Evolutionary conservation across 331 rosid species (phyloP), one percentile per base, ranked within the genome.

Genomic region (Quercus phellos): DNA sequence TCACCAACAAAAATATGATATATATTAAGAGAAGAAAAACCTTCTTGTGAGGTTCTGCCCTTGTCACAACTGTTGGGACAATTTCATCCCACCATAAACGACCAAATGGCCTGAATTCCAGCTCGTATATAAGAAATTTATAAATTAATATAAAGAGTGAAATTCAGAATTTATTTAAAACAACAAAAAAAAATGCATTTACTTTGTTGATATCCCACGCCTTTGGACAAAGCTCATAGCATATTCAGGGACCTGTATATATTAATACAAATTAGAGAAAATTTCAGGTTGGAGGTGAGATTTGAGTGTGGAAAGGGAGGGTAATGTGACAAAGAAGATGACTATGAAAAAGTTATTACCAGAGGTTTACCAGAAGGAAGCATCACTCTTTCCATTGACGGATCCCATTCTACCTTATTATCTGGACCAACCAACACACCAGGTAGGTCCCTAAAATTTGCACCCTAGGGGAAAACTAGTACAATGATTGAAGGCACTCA

Each of bases 171-270:
- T 46, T 46, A 46, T 3, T 12, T 46, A 1, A 1, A 46, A 69
- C 11, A 60, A 51, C 9, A 26, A 51, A 73, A 46, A 79, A 46
- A 16, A 70, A 43, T 5, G 19, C 56, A n/a, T 84, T 72, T 82
- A 85, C 88, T 85, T 85, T 0, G 74, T 1, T 6, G 88, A 85
- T 30, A 81, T 85, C 27, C 88, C 88, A 0, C 75, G 79, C 2
- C 46, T 8, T 8, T 38, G 46, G 12, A 81, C 86, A 64, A 85
- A 85, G 29, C 74, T 0, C 82, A 85, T 79, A 0, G 89, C 89
- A 69, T 85, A 91, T 74, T 86, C 84, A 11, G 96, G 96, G 26
- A 91, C 83, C 96, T 91, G 56, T 7, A 10, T 68, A 74, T 12
- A 50, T 17, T 79, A 55, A 35, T 26, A 35, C 1, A 30, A 24